Evolutionary conservation across 1,284 basidiomycete species (phyloP), one percentile per base, ranked within the genome.

Genomic region (Ustilago nuda): DNA sequence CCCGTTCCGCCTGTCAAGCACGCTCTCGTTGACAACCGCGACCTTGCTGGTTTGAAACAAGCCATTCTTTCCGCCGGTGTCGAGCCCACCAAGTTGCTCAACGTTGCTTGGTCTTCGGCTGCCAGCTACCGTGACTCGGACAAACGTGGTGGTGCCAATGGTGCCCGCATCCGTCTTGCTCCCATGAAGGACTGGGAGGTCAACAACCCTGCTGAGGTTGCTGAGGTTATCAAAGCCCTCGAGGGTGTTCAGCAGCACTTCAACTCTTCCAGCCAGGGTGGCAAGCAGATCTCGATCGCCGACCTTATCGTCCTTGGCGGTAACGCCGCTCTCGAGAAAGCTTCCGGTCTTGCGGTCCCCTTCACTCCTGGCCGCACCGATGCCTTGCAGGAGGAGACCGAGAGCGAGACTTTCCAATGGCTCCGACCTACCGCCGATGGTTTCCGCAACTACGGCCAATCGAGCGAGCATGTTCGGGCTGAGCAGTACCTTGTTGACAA

Each of bases 151-250:
- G 71, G 71, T 61, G 71, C 71, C 57, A 72, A 72, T 55, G 71
- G 71, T 39, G 61, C 71, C 8, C 71, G 71, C 50, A 68, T 72
- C 43, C 71, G 71, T 35, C 65, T 72, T 15, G 71, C 71, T 6
- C 71, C 71, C 61, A 68, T 72, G 71, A 67, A 72, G 71, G 71
- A 67, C 57, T 72, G 71, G 71, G 61, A 67, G 32, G 71, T 72
- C 55, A 72, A 72, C 65, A 72, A 72, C 58, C 71, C 71, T 19
- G 33, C 51, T n/a, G 59, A 66, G 55, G 56, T 72, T 58, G 53
- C 56, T 51, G 61, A 72, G 61, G 71, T 72, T 15, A n/a, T 72
- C 51, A 64, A 61, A 50, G 71, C 71, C 27, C 71, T 72, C 50
- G 71, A 72, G 61, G 61, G 65, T 41, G 61, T 72, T 37, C 71